Conservation (phyloP, 2,329 filamentous ascomycete species). For the Stemphylium lycopersici region DNA sequence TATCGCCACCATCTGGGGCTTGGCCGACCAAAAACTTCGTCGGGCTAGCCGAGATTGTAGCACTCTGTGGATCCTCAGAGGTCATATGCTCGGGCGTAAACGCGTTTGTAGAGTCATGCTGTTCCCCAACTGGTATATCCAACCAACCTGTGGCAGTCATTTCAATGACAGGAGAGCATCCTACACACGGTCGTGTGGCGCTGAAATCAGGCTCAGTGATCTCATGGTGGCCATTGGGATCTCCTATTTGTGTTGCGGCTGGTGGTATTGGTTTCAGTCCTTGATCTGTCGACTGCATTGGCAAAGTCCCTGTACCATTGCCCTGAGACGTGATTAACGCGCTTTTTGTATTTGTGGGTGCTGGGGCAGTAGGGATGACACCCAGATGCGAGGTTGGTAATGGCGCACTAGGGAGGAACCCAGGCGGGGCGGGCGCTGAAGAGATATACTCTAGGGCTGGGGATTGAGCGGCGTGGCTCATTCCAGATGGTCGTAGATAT, state of each 20-base stretch:
- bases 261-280: constrained; percentile 32
- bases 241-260: constrained; percentile 28
- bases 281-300: constrained; percentile 33
- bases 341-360: constrained; percentile 4
- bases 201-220: constrained; percentile 39
- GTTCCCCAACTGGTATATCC: constrained; percentile 27
- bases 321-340: constrained; percentile 1
- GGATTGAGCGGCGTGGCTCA: constrained; percentile 2
- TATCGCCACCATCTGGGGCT: constrained; percentile 15
- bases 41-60: constrained; percentile 23
- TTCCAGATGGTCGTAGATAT: constrained; percentile 13
- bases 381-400: constrained; percentile 4
- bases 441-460: constrained; percentile 5
- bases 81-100: not conserved
- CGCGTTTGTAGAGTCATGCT: constrained; percentile 14
- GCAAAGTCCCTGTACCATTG: constrained; percentile 7
- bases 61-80: constrained; percentile 8
- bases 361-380: constrained; percentile 9
- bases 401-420: constrained; percentile 7
- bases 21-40: constrained; percentile 27
- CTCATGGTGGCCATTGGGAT: constrained; percentile 41
- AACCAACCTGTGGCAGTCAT: constrained; percentile 35
- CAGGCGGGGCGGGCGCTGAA: constrained; percentile 8
- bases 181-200: constrained; percentile 31
- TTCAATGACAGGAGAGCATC: constrained; percentile 38